phyloP scores from a whole-genome alignment of 2,329 filamentous ascomycete species.

The Cladosporium phlei region DNA sequence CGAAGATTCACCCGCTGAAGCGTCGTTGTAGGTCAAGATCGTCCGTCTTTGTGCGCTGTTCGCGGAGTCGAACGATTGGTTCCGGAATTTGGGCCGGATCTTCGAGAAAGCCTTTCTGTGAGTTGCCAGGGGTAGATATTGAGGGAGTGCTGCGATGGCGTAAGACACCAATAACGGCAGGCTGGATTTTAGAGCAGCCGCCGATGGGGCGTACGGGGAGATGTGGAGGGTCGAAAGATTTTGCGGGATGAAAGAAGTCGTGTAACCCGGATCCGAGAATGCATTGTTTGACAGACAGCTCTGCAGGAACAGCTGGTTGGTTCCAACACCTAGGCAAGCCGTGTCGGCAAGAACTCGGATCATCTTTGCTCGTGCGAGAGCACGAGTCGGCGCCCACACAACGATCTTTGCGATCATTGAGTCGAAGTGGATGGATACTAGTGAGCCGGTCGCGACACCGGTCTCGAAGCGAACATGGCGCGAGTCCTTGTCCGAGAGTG shows the following conservation, averaged over 20 bases:
- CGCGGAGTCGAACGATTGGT: not conserved
- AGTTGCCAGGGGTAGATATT: not conserved
- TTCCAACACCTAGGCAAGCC: not conserved
- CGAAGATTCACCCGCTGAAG: not conserved
- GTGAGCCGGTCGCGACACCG: not conserved
- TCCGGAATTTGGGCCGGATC: not conserved
- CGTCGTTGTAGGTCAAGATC: not conserved
- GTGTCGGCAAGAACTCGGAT: not conserved
- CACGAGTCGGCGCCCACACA: not conserved
- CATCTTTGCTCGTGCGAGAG: not conserved
- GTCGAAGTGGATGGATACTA: not conserved
- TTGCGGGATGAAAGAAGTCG: not conserved
- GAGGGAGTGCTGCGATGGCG: not conserved
- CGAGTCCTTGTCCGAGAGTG: not conserved
- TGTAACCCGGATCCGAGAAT: not conserved
- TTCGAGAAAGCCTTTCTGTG: not conserved
- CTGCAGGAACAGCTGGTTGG: not conserved
- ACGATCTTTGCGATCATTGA: conserved; percentile 2
- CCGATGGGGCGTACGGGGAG: not conserved
- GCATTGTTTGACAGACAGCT: not conserved
- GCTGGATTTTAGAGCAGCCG: not conserved
- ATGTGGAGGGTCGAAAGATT: not conserved
- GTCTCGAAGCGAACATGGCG: not conserved
- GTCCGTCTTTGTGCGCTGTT: not conserved
- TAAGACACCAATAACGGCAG: not conserved